Percentiles rank a stretch among this genome's conserved stretches.
Evolutionary conservation across 2,329 filamentous ascomycete species (phyloP).

Genomic region (Colletotrichum neosansevieriae): DNA sequence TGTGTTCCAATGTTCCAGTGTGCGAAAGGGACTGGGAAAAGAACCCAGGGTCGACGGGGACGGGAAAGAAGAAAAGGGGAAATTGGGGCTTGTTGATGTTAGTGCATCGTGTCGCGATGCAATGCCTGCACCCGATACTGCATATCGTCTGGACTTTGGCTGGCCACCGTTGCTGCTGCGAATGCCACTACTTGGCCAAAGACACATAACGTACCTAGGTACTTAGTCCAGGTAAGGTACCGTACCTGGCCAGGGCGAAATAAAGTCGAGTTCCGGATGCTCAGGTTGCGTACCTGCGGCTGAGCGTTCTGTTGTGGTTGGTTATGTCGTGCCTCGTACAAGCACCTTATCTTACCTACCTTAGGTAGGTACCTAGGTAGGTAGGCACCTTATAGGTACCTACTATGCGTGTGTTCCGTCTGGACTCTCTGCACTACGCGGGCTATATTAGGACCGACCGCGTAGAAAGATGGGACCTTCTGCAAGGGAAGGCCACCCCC

Average conservation of each 20-base stretch:
- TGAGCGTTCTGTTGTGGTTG: conserved; percentile 15
- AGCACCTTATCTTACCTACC: no score
- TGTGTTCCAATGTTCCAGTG: background rate
- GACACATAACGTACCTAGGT: background rate
- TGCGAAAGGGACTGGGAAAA: conserved; percentile 1
- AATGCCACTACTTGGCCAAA: background rate
- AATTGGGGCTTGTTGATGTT: conserved; percentile 29
- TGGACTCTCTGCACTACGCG: no score
- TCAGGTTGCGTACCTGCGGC: background rate
- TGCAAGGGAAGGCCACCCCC: conserved; percentile 13
- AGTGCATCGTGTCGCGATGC: conserved; percentile 25
- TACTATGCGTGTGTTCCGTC: background rate
- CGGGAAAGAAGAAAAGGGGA: conserved; percentile 27
- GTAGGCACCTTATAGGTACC: no score
- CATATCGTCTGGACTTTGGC: background rate
- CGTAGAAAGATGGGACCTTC: background rate
- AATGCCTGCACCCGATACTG: conserved; percentile 19
- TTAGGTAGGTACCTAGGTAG: no score
- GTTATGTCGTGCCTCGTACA: background rate
- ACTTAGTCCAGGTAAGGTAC: background rate
- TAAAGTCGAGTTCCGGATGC: no score
- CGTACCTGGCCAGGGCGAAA: no score
- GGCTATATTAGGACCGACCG: no score
- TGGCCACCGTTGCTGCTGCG: background rate
- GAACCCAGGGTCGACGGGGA: conserved; percentile 18